Evolutionary conservation across 768 basidiomycete genomes (phyloP).

Genomic region (Hypsizygus marmoreus): DNA sequence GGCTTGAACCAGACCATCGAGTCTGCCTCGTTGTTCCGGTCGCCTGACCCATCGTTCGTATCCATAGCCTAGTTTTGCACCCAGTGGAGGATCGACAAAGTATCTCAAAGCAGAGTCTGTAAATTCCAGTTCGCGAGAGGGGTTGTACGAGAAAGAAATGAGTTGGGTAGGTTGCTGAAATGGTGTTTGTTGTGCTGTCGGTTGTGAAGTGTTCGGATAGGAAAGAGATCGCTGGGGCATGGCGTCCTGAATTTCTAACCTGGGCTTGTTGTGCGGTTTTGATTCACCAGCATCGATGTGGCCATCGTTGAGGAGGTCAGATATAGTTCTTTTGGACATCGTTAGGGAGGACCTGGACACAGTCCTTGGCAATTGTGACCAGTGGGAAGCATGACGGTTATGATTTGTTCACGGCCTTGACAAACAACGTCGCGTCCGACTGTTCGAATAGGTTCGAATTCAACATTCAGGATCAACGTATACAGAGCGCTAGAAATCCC

Average conservation of each 20-base stretch:
- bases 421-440: no score
- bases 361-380: neutral
- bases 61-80: conserved; percentile 67
- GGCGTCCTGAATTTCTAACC: conserved; percentile 1
- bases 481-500: neutral
- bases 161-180: conserved; percentile 75
- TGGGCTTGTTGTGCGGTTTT: neutral
- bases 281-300: neutral
- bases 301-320: conserved; percentile 15
- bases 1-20: conserved; percentile 69
- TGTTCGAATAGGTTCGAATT: no score
- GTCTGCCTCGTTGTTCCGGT: conserved; percentile 63
- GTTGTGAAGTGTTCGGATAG: conserved; percentile 21
- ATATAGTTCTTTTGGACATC: conserved; percentile 20
- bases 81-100: conserved; percentile 64
- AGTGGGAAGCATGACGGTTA: neutral
- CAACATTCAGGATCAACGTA: neutral
- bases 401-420: no score
- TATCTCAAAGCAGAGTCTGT: conserved; percentile 71
- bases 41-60: conserved; percentile 74
- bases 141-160: conserved; percentile 72
- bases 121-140: conserved; percentile 59
- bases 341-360: neutral
- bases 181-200: conserved; percentile 30
- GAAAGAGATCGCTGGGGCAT: conserved; percentile 6